Base-by-base conservation (phyloP, 768 basidiomycete species). In the Porpolomopsis calyptriformis region DNA sequence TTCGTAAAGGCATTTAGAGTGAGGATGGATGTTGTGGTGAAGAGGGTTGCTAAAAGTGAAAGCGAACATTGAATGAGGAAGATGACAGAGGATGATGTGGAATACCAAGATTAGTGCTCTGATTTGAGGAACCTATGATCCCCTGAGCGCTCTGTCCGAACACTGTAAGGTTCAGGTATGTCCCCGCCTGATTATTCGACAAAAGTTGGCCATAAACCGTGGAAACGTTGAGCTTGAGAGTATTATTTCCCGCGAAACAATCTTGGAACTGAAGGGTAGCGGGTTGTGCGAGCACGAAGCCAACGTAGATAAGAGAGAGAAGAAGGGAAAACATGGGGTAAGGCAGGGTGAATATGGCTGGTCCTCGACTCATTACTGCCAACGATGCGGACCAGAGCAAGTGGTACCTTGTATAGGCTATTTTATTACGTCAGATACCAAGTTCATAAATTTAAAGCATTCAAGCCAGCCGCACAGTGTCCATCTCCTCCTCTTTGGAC, bases 21-120 rank as follows among this genome's bases (percentile, higher is more conserved):
- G 41, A 93, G 75, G 18, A 91, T 76, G 45, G 77, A 73, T 1
- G 87, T 82, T 8, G 85, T 78, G 36, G 82, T 84, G 67, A 94
- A 93, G 34, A 96, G 73, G 6, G 91, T 96, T 14, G 91, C 89
- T 83, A 53, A 48, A 49, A 59, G 44, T 23, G 42, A 41, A 37
- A 47, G 48, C 55, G 43, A 55, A 51, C 35, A 47, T 52, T 35
- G 37, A 35, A 20, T 11, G 34, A 40, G 14, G 37, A 33, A 11
- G 3, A 11, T 22, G 31, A 36, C 42, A 46, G 29, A 36, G 29
- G 46, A 39, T 19, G 48, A 40, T 29, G 16, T 25, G 44, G 72
- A 78, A 58, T 58, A 85, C 87, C 78, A 43, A 90, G 71, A 58
- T 76, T 82, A 29, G 73, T 71, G 53, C 79, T 80, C 18, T 60